phyloP scores from a whole-genome alignment of 164 flowering plant species.

The Vitis vinifera region ASM3070453v1 NC_081821.1:4885001-4885500 shows the following conservation, averaged over 20 bases:
- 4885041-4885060: slow-evolving; percentile 2
- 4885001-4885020: neutral
- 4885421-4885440: neutral
- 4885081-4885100: too few relatives aligned
- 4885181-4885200: too few relatives aligned
- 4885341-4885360: neutral
- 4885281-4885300: too few relatives aligned
- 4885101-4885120: too few relatives aligned
- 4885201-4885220: too few relatives aligned
- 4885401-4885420: neutral
- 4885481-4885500: slow-evolving; percentile 17
- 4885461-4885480: neutral
- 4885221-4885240: too few relatives aligned
- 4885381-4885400: slow-evolving; percentile 13
- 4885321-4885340: too few relatives aligned
- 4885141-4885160: too few relatives aligned
- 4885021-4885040: slow-evolving; percentile 7
- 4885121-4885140: too few relatives aligned
- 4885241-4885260: too few relatives aligned
- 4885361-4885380: slow-evolving; percentile 1
- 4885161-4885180: too few relatives aligned
- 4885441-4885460: neutral
- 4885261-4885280: too few relatives aligned
- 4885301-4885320: neutral
- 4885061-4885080: neutral